Conservation (phyloP, 2,329 filamentous ascomycete genomes). For the Stemphylium vesicarium region DNA sequence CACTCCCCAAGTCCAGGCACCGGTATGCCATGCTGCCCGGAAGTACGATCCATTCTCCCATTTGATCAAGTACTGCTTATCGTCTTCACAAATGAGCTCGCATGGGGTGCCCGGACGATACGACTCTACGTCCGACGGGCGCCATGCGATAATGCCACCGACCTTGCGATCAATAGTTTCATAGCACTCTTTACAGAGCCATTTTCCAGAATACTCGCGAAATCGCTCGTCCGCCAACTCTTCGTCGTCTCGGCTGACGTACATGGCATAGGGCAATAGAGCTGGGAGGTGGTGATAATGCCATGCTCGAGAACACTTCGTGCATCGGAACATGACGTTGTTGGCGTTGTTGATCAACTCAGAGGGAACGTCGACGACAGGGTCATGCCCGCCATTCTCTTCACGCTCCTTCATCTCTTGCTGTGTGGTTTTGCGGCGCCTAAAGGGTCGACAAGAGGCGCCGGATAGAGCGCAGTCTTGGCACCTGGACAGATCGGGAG, state of each 20-base stretch:
- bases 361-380: conserved; percentile 68
- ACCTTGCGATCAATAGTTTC: conserved; percentile 68
- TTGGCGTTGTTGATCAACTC: conserved; percentile 74
- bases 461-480: conserved; percentile 71
- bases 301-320: conserved; percentile 75
- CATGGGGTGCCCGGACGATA: conserved; percentile 62
- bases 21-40: conserved; percentile 84
- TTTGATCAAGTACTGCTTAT: conserved; percentile 92
- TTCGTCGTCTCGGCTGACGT: conserved; percentile 53
- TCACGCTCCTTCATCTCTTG: conserved; percentile 85
- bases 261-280: conserved; percentile 51
- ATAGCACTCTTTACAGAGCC: conserved; percentile 81
- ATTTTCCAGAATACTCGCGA: conserved; percentile 74
- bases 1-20: conserved; percentile 84
- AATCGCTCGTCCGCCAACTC: conserved; percentile 67
- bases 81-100: conserved; percentile 69
- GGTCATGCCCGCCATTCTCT: conserved; percentile 80
- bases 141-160: conserved; percentile 85
- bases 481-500: conserved; percentile 75
- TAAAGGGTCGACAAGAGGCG: conserved; percentile 75
- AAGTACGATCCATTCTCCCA: conserved; percentile 84
- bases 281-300: conserved; percentile 83
- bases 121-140: conserved; percentile 66
- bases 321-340: conserved; percentile 84
- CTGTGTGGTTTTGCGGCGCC: conserved; percentile 71